Conservation (phyloP, 352 stramenopile species). For the Phytophthora pini region DNA sequence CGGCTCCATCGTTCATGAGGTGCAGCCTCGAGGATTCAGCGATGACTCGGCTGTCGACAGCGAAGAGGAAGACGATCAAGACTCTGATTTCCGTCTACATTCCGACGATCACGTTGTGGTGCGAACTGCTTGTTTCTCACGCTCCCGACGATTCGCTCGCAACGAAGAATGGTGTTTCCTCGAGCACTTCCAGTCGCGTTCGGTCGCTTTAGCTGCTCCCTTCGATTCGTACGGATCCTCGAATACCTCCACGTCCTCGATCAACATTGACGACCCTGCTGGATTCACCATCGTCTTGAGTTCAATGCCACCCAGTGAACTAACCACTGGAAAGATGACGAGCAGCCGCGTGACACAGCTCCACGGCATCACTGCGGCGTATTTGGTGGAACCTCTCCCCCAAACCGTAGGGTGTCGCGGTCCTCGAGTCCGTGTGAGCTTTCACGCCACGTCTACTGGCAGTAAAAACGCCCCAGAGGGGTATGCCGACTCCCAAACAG, state of each 20-base stretch:
- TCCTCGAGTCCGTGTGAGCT: constrained; percentile 46
- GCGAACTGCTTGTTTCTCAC: constrained; percentile 48
- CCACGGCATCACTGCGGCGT: constrained; percentile 44
- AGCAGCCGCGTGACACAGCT: constrained; percentile 43
- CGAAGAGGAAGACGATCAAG: constrained; percentile 2
- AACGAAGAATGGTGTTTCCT: constrained; percentile 65
- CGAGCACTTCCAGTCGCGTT: constrained; percentile 38
- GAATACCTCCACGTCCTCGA: constrained; percentile 18
- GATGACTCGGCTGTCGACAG: constrained; percentile 14
- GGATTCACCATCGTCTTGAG: constrained; percentile 45
- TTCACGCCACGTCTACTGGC: constrained; percentile 45
- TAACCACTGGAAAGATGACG: constrained; percentile 41
- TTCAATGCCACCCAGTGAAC: constrained; percentile 35
- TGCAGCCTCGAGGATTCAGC: constrained; percentile 29
- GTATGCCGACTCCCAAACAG: constrained; percentile 31
- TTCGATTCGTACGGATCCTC: constrained; percentile 17
- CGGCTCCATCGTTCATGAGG: constrained; percentile 52
- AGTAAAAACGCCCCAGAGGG: constrained; percentile 13
- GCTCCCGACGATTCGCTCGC: constrained; percentile 37
- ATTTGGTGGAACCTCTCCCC: constrained; percentile 40
- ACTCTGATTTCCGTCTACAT: constrained; percentile 14
- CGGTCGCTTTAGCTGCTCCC: constrained; percentile 2
- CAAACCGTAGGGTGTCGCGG: constrained; percentile 19
- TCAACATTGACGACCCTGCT: constrained; percentile 18
- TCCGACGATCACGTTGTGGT: constrained; percentile 40